Percentiles rank a stretch among this genome's conserved stretches.
Evolutionary conservation across 1,284 basidiomycete species (phyloP).

Genomic region (Boletus holoroseus): DNA sequence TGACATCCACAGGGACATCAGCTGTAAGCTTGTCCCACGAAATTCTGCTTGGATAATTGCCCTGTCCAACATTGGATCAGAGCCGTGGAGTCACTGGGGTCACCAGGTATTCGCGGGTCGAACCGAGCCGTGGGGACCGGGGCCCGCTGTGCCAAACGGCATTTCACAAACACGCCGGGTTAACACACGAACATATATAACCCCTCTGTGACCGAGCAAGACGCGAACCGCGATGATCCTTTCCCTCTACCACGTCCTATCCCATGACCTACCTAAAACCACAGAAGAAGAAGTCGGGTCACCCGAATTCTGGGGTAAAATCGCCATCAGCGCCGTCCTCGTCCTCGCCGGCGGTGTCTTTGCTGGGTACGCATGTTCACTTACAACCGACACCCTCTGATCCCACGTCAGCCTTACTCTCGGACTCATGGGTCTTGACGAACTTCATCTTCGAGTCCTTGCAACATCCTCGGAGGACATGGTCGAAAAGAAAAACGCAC

Average conservation of each 20-base stretch:
- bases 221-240: too few relatives aligned
- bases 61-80: too few relatives aligned
- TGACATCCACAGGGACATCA: too few relatives aligned
- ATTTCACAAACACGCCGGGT: too few relatives aligned
- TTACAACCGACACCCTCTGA: background rate
- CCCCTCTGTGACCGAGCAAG: too few relatives aligned
- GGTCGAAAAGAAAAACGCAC: slow-evolving; percentile 63
- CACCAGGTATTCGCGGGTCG: too few relatives aligned
- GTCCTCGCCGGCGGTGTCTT: slow-evolving; percentile 81
- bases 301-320: slow-evolving; percentile 62
- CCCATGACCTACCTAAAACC: background rate
- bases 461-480: slow-evolving; percentile 72
- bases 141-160: too few relatives aligned
- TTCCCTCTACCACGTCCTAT: slow-evolving; percentile 3
- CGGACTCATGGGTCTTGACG: slow-evolving; percentile 92
- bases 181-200: too few relatives aligned
- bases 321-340: slow-evolving; percentile 58
- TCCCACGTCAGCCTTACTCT: slow-evolving; percentile 59
- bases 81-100: too few relatives aligned
- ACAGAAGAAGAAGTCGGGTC: slow-evolving; percentile 36
- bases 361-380: slow-evolving; percentile 53
- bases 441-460: slow-evolving; percentile 85
- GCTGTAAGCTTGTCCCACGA: too few relatives aligned
- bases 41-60: too few relatives aligned
- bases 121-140: too few relatives aligned